Base-by-base conservation (phyloP, 768 basidiomycete genomes). In the Mycena floridula region DNA sequence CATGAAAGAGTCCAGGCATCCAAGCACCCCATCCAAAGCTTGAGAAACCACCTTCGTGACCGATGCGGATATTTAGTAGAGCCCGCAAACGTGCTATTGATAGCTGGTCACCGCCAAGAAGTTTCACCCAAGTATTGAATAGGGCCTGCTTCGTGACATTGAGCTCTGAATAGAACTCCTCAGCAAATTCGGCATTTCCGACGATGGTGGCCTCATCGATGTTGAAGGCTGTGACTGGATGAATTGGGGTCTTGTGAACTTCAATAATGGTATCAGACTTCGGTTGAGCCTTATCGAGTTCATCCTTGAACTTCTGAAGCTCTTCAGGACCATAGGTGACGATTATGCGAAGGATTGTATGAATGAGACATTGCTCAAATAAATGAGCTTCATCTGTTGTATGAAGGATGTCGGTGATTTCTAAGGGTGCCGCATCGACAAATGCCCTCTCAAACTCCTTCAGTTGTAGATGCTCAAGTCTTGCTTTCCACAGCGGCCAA, bases 201-300 rank as follows among this genome's bases (percentile, higher is more conserved):
- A 43, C 38, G n/a, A 59, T 67, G 2, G 61, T 54, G 0, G 59
- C 56, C 40, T 70, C 62, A 43, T 71, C 63, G 39, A 71, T 69
- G 4, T 65, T 49, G 63, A 58, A 62, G 0, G 65, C 50, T 0
- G 63, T 59, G 0, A 67, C 42, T 0, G 69, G 65, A 41, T 59
- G 51, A 4, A 65, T 30, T 0, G 48, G 27, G 0, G 66, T 65
- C 30, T 59, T 49, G 47, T 67, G 62, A 0, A 60, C 13, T 2
- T 55, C 47, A 24, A 69, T 67, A 28, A 54, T 54, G 0, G 60
- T 44, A 0, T 45, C 9, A 2, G 60, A 57, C 0, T 30, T 23
- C 1, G 64, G 64, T 22, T 46, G 42, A 3, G 15, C 7, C 1
- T 49, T 37, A 0, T 48, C 42, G 0, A 67, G 47, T 0, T 59